Evolutionary conservation across 768 basidiomycete species (phyloP).

Genomic region (Infundibulicybe gibba): DNA sequence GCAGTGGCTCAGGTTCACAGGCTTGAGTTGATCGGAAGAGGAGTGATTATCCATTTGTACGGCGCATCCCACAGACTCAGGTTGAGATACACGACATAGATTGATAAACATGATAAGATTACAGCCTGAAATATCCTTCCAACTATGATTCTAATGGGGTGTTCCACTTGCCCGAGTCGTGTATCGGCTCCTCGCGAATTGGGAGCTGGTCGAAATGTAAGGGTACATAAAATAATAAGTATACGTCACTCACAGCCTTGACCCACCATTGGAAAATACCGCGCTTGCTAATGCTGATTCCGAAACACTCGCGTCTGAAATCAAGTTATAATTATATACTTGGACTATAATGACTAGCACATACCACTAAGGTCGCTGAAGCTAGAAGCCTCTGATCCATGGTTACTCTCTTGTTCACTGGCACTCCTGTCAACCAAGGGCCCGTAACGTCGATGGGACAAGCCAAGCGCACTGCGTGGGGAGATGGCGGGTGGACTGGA

Average conservation of each 20-base stretch:
- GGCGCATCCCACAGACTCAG: no score
- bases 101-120: no score
- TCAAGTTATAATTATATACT: conserved; percentile 2
- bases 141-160: not conserved
- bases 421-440: conserved; percentile 36
- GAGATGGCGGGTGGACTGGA: conserved; percentile 60
- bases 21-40: not conserved
- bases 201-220: conserved; percentile 22
- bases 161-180: conserved; percentile 21
- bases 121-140: not conserved
- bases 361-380: conserved; percentile 86
- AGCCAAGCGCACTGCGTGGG: conserved; percentile 49
- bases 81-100: no score
- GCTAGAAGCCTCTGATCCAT: conserved; percentile 74
- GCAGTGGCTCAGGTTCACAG: conserved; percentile 1
- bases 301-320: conserved; percentile 67
- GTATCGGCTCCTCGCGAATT: conserved; percentile 31
- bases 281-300: conserved; percentile 81
- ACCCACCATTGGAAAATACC: conserved; percentile 68
- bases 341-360: conserved; percentile 13
- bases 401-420: conserved; percentile 58
- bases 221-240: not conserved
- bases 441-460: conserved; percentile 43
- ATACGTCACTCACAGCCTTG: conserved; percentile 59
- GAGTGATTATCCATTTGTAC: no score